Evolutionary conservation across 2,329 filamentous ascomycete genomes (phyloP).

Genomic region (Ophiognomonia clavigignenti-juglandacearum): DNA sequence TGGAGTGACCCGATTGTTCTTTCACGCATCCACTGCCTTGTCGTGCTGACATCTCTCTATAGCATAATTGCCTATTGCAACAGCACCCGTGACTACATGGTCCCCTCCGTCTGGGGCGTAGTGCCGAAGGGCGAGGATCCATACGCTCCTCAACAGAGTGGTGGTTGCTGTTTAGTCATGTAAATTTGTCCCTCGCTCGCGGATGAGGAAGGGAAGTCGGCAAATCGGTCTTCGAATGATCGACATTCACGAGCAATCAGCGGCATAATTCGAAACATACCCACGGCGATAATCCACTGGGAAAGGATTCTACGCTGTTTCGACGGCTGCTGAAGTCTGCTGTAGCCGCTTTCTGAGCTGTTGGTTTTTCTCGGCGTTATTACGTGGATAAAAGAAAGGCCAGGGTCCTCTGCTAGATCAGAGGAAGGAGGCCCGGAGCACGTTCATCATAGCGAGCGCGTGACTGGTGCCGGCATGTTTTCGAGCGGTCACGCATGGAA

Average conservation of each 20-base stretch:
- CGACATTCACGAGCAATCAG: slow-evolving; percentile 4
- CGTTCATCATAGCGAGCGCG: neutral
- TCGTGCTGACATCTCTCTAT: slow-evolving; percentile 15
- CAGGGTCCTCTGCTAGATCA: slow-evolving; percentile 9
- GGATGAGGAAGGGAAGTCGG: slow-evolving; percentile 13
- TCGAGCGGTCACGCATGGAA: slow-evolving; percentile 7
- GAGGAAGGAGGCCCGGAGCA: slow-evolving; percentile 5
- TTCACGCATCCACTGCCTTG: neutral
- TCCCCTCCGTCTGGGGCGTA: slow-evolving; percentile 91
- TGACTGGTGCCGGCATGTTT: neutral
- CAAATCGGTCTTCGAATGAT: slow-evolving; percentile 11
- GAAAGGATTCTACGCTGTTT: slow-evolving; percentile 1
- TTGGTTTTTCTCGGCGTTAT: slow-evolving; percentile 17
- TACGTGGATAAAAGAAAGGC: slow-evolving; percentile 13
- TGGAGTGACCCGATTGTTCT: neutral
- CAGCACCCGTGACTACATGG: slow-evolving; percentile 98
- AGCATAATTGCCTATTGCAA: slow-evolving; percentile 98
- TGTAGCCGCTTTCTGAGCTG: slow-evolving; percentile 10
- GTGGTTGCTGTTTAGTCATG: slow-evolving; percentile 95
- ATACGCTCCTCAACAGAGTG: slow-evolving; percentile 92
- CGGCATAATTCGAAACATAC: slow-evolving; percentile 13
- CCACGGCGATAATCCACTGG: slow-evolving; percentile 7
- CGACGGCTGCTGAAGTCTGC: neutral
- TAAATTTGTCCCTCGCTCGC: slow-evolving; percentile 37
- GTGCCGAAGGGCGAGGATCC: slow-evolving; percentile 95